Percentiles rank a stretch among this genome's conserved stretches.
Conservation (phyloP, 192 early-diverging fungal species). For the Podila clonocystis region DNA sequence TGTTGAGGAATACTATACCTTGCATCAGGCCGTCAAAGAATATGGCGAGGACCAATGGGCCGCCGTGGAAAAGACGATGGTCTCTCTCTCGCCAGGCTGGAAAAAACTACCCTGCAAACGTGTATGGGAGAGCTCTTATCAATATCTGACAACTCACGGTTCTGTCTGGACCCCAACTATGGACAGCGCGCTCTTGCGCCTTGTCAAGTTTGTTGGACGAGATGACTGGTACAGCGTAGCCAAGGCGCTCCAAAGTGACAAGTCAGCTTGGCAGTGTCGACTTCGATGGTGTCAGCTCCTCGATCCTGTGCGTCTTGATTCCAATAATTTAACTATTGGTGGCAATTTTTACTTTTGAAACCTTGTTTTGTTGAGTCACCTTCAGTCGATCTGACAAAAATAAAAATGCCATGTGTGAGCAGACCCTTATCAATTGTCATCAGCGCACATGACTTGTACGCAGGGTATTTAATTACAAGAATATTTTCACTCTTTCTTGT, state of each 20-base stretch:
- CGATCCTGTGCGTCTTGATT: slow-evolving; percentile 13
- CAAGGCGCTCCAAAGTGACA: slow-evolving; percentile 16
- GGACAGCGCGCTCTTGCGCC: slow-evolving; percentile 13
- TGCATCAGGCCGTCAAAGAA: slow-evolving; percentile 10
- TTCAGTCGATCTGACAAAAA: neutral
- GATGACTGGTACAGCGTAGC: slow-evolving; percentile 38
- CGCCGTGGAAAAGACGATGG: slow-evolving; percentile 18
- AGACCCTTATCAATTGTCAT: neutral
- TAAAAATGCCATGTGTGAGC: neutral
- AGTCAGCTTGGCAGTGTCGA: slow-evolving; percentile 37
- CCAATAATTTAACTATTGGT: no score
- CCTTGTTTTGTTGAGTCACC: neutral
- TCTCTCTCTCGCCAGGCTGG: slow-evolving; percentile 12
- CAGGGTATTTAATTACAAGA: neutral
- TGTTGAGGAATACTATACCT: slow-evolving; percentile 23
- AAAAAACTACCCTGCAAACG: slow-evolving; percentile 24
- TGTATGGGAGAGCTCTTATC: slow-evolving; percentile 40
- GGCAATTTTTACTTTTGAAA: neutral
- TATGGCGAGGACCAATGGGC: slow-evolving; percentile 2
- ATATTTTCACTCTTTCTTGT: neutral
- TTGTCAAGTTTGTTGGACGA: slow-evolving; percentile 28
- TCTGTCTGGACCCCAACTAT: slow-evolving; percentile 9
- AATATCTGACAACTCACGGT: slow-evolving; percentile 1
- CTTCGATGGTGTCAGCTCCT: slow-evolving; percentile 36
- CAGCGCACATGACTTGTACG: neutral